Evolutionary conservation across 179 eudicot species (phyloP), one percentile per base, ranked within the genome.

Genomic region (Gypsophila paniculata): DNA sequence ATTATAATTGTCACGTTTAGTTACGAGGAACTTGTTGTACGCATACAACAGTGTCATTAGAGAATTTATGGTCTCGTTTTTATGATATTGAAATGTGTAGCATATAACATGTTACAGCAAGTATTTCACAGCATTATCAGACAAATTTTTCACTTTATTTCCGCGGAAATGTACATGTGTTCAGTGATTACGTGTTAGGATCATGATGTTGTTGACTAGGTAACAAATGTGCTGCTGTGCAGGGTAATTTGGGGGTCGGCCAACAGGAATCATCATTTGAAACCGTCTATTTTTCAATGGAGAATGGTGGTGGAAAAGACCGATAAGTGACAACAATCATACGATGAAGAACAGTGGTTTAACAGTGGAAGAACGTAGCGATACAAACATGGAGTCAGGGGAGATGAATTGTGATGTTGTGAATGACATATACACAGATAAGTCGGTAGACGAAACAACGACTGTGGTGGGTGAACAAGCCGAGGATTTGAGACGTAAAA

Each of bases 221-320:
- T 39, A 39, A 39, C 44, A 39, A 5, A 39, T 5, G 44, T 39
- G 2, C 44, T 39, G 44, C 44, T 39, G 9, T 39, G 44, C 44
- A 39, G 10, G 2, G 44, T 13, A 12, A 46, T 11, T 46, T 46
- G 52, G 52, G 49, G 15, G 52, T 46, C 9, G 15, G 15, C 15
- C 9, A 46, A 46, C 17, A 46, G 0, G 15, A 46, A 11, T 46
- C 52, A 13, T 46, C 52, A 13, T 46, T 15, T 46, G 52, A 46
- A 10, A 46, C 17, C 52, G 17, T 46, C 52, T 42, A 42, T 44
- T 62, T 18, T 39, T 39, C 60, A 13, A 61, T 71, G 52, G 62
- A 18, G 62, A 48, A 82, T 82, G 21, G 26, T 5, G 23, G 23
- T 14, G 42, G 39, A 60, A 54, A 73, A 61, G 65, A n/a, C 65